These are phyloP conservation scores for Leishmania arabica DNA, from an alignment of 208 protist genomes.

Conservation along the genomic window DNA sequence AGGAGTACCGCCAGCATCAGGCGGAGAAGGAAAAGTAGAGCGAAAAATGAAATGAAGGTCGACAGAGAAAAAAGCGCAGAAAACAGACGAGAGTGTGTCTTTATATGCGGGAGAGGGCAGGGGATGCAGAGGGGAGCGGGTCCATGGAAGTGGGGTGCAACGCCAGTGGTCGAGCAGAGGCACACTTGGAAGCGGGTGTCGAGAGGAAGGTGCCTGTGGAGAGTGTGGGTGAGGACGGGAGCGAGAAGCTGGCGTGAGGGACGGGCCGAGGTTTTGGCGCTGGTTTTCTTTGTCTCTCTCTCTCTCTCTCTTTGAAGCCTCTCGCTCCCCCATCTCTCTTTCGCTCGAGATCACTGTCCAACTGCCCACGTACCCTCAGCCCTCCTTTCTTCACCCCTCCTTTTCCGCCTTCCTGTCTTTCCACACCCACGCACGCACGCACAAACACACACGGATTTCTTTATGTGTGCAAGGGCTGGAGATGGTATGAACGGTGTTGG, in stretches of 20 bases:
- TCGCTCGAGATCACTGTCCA: background rate
- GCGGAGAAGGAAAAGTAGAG: slow-evolving; percentile 35
- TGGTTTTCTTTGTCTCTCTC: background rate
- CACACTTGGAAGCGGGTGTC: background rate
- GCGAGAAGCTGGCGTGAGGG: background rate
- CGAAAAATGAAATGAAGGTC: background rate
- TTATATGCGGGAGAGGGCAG: background rate
- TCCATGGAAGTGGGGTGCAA: background rate
- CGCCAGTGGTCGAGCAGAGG: background rate
- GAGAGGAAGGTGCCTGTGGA: background rate
- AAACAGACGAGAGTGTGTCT: no score
- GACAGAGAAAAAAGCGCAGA: background rate
- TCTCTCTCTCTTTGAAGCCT: background rate
- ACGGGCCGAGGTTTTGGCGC: background rate
- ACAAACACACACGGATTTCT: background rate
- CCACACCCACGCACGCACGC: background rate
- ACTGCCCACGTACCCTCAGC: background rate
- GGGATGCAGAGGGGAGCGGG: background rate
- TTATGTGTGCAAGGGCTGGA: background rate
- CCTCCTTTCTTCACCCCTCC: background rate
- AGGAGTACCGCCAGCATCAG: slow-evolving; percentile 53
- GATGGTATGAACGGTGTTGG: background rate
- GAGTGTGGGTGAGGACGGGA: background rate
- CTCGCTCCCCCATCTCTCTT: background rate
- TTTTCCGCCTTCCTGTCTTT: background rate